Evolutionary conservation across 257 asterid species (phyloP).

Genomic region (Ballota nigra): DNA sequence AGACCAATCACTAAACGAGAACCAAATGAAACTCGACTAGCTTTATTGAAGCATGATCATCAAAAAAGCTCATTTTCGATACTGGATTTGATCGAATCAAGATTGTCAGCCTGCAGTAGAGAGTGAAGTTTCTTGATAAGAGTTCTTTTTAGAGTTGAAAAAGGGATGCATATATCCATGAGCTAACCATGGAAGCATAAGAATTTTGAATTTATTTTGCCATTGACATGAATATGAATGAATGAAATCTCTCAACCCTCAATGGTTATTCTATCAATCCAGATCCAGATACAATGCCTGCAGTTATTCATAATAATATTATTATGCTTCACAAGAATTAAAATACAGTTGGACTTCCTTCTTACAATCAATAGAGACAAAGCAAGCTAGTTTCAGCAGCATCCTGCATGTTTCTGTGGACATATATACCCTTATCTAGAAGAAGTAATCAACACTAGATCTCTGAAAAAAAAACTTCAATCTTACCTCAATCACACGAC

Average conservation of each 20-base stretch:
- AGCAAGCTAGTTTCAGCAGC: too few relatives aligned
- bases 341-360: too few relatives aligned
- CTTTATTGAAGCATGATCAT: background rate
- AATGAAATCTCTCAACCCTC: background rate
- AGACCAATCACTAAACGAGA: too few relatives aligned
- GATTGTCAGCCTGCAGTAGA: slow-evolving; percentile 27
- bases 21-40: slow-evolving; percentile 21
- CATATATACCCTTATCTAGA: slow-evolving; percentile 32
- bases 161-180: slow-evolving; percentile 45
- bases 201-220: slow-evolving; percentile 22
- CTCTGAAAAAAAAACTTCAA: slow-evolving; percentile 20
- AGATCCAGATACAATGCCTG: too few relatives aligned
- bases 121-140: slow-evolving; percentile 23
- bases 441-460: too few relatives aligned
- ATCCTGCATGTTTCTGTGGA: slow-evolving; percentile 39
- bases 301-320: too few relatives aligned
- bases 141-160: slow-evolving; percentile 42
- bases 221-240: background rate
- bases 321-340: too few relatives aligned
- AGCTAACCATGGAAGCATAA: slow-evolving; percentile 53
- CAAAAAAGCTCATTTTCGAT: too few relatives aligned
- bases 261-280: background rate
- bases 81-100: slow-evolving; percentile 17
- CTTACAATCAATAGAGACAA: slow-evolving; percentile 24
- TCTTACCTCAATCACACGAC: too few relatives aligned